Evolutionary conservation across 331 rosid species (phyloP).

Genomic region (Arachis monticola): DNA sequence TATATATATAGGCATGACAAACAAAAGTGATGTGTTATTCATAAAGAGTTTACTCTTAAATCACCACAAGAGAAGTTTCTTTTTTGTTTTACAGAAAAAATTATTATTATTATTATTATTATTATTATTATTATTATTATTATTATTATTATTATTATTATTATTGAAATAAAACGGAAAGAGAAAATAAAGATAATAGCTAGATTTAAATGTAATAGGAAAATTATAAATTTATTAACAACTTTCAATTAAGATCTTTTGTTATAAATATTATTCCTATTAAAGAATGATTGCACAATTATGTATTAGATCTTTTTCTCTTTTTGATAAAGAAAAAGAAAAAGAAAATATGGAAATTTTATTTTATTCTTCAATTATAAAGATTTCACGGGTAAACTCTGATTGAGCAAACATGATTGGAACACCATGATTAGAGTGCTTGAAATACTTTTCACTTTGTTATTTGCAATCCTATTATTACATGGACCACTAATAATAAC

Average conservation of each 20-base stretch:
- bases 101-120: no score
- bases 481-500: no score
- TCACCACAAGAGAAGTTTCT: no score
- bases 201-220: background rate
- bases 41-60: background rate
- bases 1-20: background rate
- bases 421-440: background rate
- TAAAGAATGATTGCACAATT: background rate
- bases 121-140: no score
- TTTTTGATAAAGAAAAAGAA: background rate
- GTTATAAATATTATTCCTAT: background rate
- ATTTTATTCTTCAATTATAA: background rate
- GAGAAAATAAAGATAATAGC: background rate
- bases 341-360: background rate
- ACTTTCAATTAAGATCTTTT: background rate
- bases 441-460: background rate
- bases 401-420: background rate
- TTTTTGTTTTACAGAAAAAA: no score
- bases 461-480: background rate
- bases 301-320: background rate
- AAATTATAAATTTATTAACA: background rate
- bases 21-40: background rate
- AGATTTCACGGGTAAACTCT: no score
- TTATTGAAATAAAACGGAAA: background rate
- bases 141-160: no score